Base-by-base conservation (phyloP, 768 basidiomycete species). In the Roridomyces roridus region DNA sequence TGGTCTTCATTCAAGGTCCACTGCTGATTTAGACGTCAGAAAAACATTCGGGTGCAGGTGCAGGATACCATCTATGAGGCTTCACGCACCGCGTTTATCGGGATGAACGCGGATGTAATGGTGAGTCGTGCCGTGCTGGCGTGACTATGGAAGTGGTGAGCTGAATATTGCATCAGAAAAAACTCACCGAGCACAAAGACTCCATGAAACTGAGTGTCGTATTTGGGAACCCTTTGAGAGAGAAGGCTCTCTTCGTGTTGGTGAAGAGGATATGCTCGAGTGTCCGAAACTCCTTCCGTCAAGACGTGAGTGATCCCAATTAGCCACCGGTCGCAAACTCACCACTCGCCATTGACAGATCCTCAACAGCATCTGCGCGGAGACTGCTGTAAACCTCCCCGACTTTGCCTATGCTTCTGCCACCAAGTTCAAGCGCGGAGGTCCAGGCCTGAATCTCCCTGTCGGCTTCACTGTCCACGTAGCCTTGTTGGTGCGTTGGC, bases 21-120 rank as follows among this genome's bases (percentile, higher is more conserved):
- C n/a, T n/a, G n/a, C n/a, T n/a, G 10, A 10, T 35, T 10, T 35
- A 35, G 17, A 35, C 34, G 17, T 35, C 25, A 49, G 47, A 24
- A 25, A 7, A 49, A 39, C 31, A 49, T 49, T 6, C 34, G 47
- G 1, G n/a, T 37, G 6, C 47, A 49, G 24, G 47, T 37, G 2
- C 47, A 49, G 18, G 47, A 49, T 18, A 49, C 36, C 12, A 49
- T 49, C 23, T 49, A 26, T 11, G 47, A 49, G 36, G 5, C 35
- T 1, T 25, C 35, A 7, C 47, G 47, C 12, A 49, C 36, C 47
- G 25, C 35, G 0, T 49, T 49, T 37, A 49, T 49, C 23, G 10
- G 1, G 47, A 49, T 49, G 47, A 35, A 49, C 15, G 7, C 11
- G 1, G 47, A 49, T 9, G 47, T 49, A 8, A 24, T 49, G 2